These are phyloP conservation scores for Echria macrotheca DNA, from an alignment of 495 filamentous ascomycete species.

Conservation along the genomic window DNA sequence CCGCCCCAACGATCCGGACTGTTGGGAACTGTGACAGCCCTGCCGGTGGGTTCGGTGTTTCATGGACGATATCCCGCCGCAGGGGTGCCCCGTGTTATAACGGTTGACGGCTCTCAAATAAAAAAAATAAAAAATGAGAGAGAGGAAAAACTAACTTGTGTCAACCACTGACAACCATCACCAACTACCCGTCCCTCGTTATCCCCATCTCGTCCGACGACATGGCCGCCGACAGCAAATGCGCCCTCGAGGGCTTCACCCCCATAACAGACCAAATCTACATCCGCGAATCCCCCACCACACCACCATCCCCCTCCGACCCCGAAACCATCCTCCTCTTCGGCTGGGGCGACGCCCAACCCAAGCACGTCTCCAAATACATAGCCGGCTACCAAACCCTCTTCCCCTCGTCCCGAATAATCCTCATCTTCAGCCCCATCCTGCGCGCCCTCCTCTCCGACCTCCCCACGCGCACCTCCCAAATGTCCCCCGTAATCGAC, in stretches of 20 bases:
- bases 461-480: constrained; percentile 35
- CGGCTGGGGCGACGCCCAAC: constrained; percentile 51
- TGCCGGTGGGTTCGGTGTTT: too few relatives aligned
- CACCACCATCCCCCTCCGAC: constrained; percentile 17
- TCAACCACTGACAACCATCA: too few relatives aligned
- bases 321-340: constrained; percentile 42
- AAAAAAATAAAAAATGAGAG: too few relatives aligned
- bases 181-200: too few relatives aligned
- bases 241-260: constrained; percentile 35
- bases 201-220: too few relatives aligned
- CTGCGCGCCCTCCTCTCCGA: constrained; percentile 38
- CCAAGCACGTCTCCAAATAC: constrained; percentile 51
- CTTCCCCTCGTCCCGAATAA: constrained; percentile 39
- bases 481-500: constrained; percentile 49
- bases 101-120: too few relatives aligned
- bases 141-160: too few relatives aligned
- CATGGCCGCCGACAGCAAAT: too few relatives aligned
- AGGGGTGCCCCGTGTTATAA: too few relatives aligned
- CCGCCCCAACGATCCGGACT: constrained; percentile 11
- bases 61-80: too few relatives aligned
- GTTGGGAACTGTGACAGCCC: constrained; percentile 6
- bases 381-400: constrained; percentile 47
- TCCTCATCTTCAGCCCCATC: constrained; percentile 46
- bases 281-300: constrained; percentile 6
- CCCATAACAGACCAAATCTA: constrained; percentile 29